Base-by-base conservation (phyloP, 331 rosid species). In the Arachis monticola region DNA sequence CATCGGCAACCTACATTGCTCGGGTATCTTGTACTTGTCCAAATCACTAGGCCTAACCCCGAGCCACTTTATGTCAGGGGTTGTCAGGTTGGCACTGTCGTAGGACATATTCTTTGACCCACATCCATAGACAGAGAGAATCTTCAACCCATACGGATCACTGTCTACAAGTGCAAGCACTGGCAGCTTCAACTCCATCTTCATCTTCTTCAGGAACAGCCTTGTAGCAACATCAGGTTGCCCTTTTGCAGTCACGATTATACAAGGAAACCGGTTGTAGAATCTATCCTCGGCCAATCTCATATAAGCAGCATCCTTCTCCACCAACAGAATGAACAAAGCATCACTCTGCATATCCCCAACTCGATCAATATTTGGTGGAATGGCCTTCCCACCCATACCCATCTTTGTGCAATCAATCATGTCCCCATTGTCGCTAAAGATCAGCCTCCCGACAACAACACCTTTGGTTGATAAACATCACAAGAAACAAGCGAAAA, bases 321-420 rank as follows among this genome's bases (percentile, higher is more conserved):
- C 98, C 70, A 91, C 98, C 83, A 93, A 76, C 32, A 93, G 83
- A 56, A 91, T 90, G 62, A 93, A 93, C 57, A 90, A 42, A 4
- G 98, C 98, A 77, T 91, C 98, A 32, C 97, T 93, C 78, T 85
- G 88, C 98, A 93, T 90, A 85, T 93, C 93, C 79, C 92, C 97
- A 52, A 93, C 97, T 69, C 97, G 81, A 59, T 85, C 94, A 47
- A 93, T 93, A 77, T 93, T 91, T 0, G 98, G 98, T 0, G 98
- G 98, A 59, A 93, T 91, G 0, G 97, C 97, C 9, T 93, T 91
- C 2, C 97, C 98, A 0, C 98, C 98, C 97, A 91, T 89, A 0
- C 98, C 98, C 98, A 93, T 93, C 70, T 93, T 93, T 0, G 98
- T 91, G 71, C 98, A 93, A 58, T 93, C 98, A 2, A 93, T 93